These are phyloP conservation scores for Ascoidea asiatica DNA, from an alignment of 805 yeast genomes.

Conservation along the genomic window DNA sequence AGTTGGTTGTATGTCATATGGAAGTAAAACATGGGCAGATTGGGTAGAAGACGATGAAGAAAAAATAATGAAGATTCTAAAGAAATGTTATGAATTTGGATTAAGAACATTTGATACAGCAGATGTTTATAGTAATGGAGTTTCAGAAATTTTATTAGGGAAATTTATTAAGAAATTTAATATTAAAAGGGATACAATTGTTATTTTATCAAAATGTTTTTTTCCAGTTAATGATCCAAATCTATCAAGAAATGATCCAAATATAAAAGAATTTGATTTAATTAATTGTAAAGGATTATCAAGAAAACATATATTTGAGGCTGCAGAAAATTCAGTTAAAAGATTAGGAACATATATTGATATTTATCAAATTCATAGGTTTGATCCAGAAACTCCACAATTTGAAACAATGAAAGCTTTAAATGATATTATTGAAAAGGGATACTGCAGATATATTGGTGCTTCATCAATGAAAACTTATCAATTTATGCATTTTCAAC, in stretches of 20 bases:
- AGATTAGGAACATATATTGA: conserved; percentile 41
- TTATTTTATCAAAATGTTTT: conserved; percentile 36
- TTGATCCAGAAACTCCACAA: conserved; percentile 32
- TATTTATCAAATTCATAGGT: conserved; percentile 42
- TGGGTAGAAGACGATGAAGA: conserved; percentile 35
- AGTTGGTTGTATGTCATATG: conserved; percentile 40
- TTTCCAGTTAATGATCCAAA: background rate
- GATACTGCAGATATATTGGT: conserved; percentile 42
- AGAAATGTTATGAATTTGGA: conserved; percentile 30
- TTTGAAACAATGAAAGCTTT: conserved; percentile 44
- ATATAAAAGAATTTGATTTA: background rate
- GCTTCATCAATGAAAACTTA: conserved; percentile 48
- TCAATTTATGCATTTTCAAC: conserved; percentile 42
- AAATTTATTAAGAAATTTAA: conserved; percentile 36
- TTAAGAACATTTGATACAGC: conserved; percentile 39
- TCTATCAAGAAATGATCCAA: background rate
- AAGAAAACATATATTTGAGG: conserved; percentile 33
- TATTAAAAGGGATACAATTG: conserved; percentile 39
- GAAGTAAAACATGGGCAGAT: conserved; percentile 21
- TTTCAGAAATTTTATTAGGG: conserved; percentile 35
- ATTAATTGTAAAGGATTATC: conserved; percentile 26
- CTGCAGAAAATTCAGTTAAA: conserved; percentile 24
- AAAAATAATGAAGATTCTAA: conserved; percentile 26
- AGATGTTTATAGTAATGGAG: conserved; percentile 32
- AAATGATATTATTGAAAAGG: conserved; percentile 33